Base-by-base conservation (phyloP, 768 basidiomycete species). In the Infundibulicybe gibba region DNA sequence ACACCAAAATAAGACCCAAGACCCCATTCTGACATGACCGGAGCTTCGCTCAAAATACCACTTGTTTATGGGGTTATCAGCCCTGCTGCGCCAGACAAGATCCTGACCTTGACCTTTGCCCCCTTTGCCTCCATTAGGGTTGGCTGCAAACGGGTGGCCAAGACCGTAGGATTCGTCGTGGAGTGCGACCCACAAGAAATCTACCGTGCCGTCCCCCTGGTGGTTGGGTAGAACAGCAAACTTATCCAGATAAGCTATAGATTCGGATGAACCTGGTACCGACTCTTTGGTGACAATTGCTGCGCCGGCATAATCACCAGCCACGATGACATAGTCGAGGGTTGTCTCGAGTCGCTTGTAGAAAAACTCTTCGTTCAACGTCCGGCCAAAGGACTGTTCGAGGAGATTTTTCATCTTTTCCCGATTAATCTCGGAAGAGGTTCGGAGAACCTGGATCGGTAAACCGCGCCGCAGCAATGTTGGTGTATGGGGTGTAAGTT, bases 131-230 rank as follows among this genome's bases (percentile, higher is more conserved):
- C 97, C 90, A 49, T 95, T 95, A 25, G 94, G 90, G 64, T 99
- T 99, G 49, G 89, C 87, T 35, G 97, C 90, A 68, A 88, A 94
- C 8, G 89, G 85, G 43, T 94, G 80, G 1, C 97, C 97, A 14
- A 97, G 80, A 16, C 97, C 97, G 57, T 95, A 99, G 8, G 97
- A 92, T 67, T 99, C 97, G 65, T 99, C 97, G 55, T 98, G 93
- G 42, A 99, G 70, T 13, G 94, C 94, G 37, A 97, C 95, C 97
- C 97, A 99, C 32, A 99, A 72, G 71, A 99, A 99, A 69, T 99
- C 97, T 48, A 98, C 97, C 0, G 97, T 98, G 14, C 97, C 97
- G 58, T 98, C 95, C 16, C 97, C 97, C 66, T 99, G 97, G 60
- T 97, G 84, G 49, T 76, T 84, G 2, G 97, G 97, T 33, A 94